A percentile compares a stretch with the other conserved stretches of the same genome.
Evolutionary conservation across 1,284 basidiomycete species (phyloP).

Genomic region (Leccinum proximum): DNA sequence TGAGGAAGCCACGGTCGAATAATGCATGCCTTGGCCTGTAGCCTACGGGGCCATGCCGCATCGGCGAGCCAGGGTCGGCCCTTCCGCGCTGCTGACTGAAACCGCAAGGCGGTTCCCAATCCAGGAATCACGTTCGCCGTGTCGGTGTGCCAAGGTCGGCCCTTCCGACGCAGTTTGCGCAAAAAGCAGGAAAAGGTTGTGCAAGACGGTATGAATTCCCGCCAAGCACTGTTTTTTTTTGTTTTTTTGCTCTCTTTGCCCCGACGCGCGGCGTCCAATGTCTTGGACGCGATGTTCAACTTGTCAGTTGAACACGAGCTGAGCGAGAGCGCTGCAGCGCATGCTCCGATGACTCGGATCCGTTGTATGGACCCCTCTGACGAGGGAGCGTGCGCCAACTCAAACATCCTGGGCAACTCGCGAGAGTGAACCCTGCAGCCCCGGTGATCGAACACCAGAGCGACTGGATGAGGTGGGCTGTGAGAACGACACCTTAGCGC

Average conservation of each 20-base stretch:
- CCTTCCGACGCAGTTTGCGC: neutral
- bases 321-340: neutral
- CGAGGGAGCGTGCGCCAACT: neutral
- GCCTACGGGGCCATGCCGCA: neutral
- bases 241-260: neutral
- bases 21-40: neutral
- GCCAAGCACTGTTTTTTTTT: neutral
- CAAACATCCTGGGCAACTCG: neutral
- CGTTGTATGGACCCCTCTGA: too few species aligned
- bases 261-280: neutral
- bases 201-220: neutral
- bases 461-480: neutral
- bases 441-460: neutral
- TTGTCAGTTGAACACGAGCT: neutral
- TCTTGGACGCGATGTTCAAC: neutral
- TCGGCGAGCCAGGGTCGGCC: neutral
- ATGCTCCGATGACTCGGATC: neutral
- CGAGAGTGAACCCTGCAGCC: neutral
- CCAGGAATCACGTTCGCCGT: neutral
- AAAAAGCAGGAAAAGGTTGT: neutral
- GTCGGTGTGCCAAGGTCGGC: neutral
- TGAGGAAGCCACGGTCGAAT: neutral
- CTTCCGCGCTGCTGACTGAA: neutral
- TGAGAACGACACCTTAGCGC: neutral
- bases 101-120: neutral